A percentile compares a stretch with the other conserved stretches of the same genome.
Evolutionary conservation across 1,139 yeast species (phyloP).

Genomic region (Zygosaccharomyces sapae): DNA sequence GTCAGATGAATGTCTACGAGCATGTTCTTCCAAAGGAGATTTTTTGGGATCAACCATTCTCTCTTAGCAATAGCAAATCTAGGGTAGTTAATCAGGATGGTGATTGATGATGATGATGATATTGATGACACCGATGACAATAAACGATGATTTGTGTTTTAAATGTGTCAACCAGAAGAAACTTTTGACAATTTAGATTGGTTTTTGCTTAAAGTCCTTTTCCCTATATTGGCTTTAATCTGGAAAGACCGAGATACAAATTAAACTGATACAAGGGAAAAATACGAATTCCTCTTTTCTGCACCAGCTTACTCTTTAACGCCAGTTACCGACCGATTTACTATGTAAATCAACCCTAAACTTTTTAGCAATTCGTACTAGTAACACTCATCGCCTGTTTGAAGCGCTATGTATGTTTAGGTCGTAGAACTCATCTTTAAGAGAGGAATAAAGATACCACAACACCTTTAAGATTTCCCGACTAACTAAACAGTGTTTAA

Average conservation of each 20-base stretch:
- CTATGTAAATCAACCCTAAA: too few species aligned
- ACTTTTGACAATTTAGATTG: neutral
- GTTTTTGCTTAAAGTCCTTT: neutral
- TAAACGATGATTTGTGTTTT: neutral
- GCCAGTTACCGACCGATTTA: too few species aligned
- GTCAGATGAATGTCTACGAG: neutral
- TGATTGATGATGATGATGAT: neutral
- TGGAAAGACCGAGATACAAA: neutral
- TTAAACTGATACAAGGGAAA: neutral
- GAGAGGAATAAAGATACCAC: too few species aligned
- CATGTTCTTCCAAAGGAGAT: neutral
- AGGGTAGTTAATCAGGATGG: too few species aligned
- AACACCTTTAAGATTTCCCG: neutral
- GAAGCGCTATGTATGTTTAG: too few species aligned
- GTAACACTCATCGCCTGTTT: too few species aligned
- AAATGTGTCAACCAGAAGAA: neutral
- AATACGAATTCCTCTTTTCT: neutral
- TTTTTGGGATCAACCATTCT: constrained; percentile 2
- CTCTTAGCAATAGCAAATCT: neutral
- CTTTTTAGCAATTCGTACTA: too few species aligned
- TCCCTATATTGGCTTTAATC: neutral
- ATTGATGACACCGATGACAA: neutral
- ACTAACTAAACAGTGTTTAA: neutral
- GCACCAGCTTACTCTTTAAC: neutral
- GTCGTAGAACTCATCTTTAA: too few species aligned